Evolutionary conservation across 2,329 filamentous ascomycete genomes (phyloP).

Genomic region (Fusarium nygamai): DNA sequence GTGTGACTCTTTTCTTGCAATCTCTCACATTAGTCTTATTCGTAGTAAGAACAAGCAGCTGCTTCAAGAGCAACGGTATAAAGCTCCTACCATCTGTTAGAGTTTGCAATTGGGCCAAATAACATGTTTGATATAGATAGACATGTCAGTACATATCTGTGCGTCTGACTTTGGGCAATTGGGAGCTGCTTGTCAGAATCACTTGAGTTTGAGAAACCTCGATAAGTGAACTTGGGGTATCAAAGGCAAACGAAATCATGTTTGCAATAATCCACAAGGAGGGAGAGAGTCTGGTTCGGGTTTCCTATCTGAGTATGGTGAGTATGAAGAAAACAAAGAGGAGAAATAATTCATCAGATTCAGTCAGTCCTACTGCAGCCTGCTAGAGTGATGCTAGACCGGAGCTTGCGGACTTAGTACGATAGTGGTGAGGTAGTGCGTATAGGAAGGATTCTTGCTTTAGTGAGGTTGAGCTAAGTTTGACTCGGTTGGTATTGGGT

Average conservation of each 20-base stretch:
- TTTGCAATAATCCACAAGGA: not conserved
- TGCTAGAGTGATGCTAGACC: not conserved
- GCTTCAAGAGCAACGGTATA: not conserved
- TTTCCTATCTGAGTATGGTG: not conserved
- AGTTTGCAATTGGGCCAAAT: not conserved
- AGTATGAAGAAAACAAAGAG: not conserved
- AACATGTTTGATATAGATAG: not conserved
- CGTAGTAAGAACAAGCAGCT: slow-evolving; percentile 4
- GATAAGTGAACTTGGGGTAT: not conserved
- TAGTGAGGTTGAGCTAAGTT: not conserved
- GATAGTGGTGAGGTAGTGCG: not conserved
- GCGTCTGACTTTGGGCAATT: not conserved
- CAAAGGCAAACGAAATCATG: slow-evolving; percentile 1
- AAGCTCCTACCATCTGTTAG: not conserved
- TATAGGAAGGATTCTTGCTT: not conserved
- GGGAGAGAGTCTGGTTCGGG: not conserved
- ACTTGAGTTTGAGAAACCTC: not conserved
- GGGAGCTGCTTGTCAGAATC: not conserved
- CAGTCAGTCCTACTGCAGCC: not conserved
- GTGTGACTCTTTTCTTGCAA: not conserved
- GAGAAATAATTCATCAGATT: not conserved
- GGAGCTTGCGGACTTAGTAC: slow-evolving; percentile 8
- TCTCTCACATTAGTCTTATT: not conserved
- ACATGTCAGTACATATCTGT: not conserved
- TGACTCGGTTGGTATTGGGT: slow-evolving; percentile 2